Evolutionary conservation across 2,329 filamentous ascomycete genomes (phyloP), one percentile per base, ranked within the genome.

Genomic region (Nothophoma quercina): DNA sequence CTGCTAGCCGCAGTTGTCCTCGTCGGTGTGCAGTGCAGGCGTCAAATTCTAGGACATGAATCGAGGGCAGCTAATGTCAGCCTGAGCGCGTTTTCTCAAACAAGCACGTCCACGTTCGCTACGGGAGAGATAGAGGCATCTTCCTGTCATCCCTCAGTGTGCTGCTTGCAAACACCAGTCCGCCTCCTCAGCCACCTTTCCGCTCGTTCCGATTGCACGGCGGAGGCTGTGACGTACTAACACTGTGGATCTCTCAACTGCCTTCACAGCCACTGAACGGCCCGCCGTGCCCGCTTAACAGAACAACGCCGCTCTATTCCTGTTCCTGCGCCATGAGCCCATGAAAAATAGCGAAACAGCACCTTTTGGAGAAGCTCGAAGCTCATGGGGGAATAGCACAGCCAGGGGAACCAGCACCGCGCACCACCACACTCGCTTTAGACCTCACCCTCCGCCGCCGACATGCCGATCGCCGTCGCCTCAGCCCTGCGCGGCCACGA

Each of bases 391-490:
- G 34, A 41, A 19, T 55, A 44, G 40, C 51, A 16, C 45, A 19
- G 21, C 22, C 30, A 48, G 44, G 29, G 18, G 44, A 43, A 38
- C 9, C 41, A 36, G 38, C 51, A 44, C 13, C 47, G 16, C 43
- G 26, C 48, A 51, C 47, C 43, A 36, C 29, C 15, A 48, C 43
- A 47, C 38, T 53, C 43, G 43, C 50, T 43, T 30, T 19, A 38
- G 5, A 38, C 36, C 30, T 15, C 34, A 25, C 44, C 51, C 46
- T 29, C 44, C 34, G 40, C 44, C 34, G 40, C 43, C 65, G 65
- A 59, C 51, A 74, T 74, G 71, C 64, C 69, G 19, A 56, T 58
- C 56, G 69, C 69, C 51, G 62, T 72, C 40, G 69, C 67, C 38
- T 59, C 65, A 40, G 65, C 67, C 56, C 55, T 65, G 42, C 62